A percentile compares a stretch with the other conserved stretches of the same genome.
These are phyloP conservation scores for Trifolium dubium DNA, from an alignment of 306 rosid species.

Conservation along the genomic window DNA sequence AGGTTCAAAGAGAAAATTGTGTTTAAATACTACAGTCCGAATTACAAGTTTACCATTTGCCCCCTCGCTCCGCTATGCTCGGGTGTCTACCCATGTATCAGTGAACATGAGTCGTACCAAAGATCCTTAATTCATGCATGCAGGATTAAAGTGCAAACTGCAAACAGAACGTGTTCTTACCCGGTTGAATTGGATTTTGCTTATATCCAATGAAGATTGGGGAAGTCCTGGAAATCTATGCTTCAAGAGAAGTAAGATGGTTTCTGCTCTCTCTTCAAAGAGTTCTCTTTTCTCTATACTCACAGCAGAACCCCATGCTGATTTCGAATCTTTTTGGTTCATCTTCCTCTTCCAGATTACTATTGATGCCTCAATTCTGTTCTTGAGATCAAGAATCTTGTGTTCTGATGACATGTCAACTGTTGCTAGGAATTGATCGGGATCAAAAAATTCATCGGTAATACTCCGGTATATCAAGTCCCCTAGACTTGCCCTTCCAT, in stretches of 20 bases:
- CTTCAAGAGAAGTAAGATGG: conserved; percentile 80
- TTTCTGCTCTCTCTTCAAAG: conserved; percentile 97
- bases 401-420: conserved; percentile 94
- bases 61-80: background rate
- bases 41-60: background rate
- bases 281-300: conserved; percentile 93
- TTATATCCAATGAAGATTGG: conserved; percentile 91
- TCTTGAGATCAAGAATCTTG: conserved; percentile 86
- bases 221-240: conserved; percentile 94
- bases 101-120: background rate
- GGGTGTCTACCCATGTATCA: background rate
- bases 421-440: conserved; percentile 76
- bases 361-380: conserved; percentile 92
- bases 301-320: conserved; percentile 95
- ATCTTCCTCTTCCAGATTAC: conserved; percentile 96
- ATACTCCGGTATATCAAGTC: conserved; percentile 79
- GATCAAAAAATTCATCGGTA: conserved; percentile 88
- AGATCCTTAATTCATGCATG: background rate
- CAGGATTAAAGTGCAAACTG: background rate
- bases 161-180: conserved; percentile 43
- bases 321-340: conserved; percentile 92
- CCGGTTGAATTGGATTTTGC: conserved; percentile 87
- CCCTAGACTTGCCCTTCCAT: conserved; percentile 96
- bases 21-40: too few species aligned
- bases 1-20: background rate